Evolutionary conservation across 768 basidiomycete genomes (phyloP).

Genomic region (Psilocybe cubensis): DNA sequence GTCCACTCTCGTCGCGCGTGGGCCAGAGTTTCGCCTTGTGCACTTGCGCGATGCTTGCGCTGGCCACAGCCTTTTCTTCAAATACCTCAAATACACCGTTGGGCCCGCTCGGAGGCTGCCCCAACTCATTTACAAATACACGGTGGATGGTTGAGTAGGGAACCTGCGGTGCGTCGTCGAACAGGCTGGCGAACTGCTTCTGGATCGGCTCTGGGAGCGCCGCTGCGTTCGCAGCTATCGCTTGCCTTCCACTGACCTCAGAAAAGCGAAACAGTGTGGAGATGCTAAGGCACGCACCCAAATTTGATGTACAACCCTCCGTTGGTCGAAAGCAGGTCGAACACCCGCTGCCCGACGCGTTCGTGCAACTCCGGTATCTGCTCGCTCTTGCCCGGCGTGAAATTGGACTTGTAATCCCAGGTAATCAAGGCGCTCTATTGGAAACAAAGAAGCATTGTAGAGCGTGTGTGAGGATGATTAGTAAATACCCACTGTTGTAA

Average conservation of each 20-base stretch:
- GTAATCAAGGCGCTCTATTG: conserved; percentile 69
- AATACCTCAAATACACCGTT: conserved; percentile 81
- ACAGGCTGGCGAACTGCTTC: conserved; percentile 78
- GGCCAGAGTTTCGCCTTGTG: conserved; percentile 71
- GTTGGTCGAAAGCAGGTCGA: conserved; percentile 76
- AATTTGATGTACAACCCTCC: conserved; percentile 88
- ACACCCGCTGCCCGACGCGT: conserved; percentile 81
- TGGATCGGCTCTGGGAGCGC: conserved; percentile 85
- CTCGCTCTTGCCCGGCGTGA: conserved; percentile 70
- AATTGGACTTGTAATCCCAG: conserved; percentile 87
- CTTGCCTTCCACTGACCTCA: conserved; percentile 52
- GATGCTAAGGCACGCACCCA: conserved; percentile 37
- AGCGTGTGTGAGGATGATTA: not conserved
- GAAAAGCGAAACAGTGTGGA: not conserved
- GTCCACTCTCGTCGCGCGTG: conserved; percentile 29
- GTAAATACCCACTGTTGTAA: conserved; percentile 45
- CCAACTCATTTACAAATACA: conserved; percentile 75
- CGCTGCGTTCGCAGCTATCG: conserved; percentile 84
- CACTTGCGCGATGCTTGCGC: conserved; percentile 92
- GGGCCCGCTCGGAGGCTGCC: conserved; percentile 63
- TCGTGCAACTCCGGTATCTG: conserved; percentile 81
- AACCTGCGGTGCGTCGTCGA: conserved; percentile 89
- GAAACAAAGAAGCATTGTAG: not conserved
- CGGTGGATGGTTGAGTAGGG: conserved; percentile 68
- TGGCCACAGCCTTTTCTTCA: conserved; percentile 76